These are phyloP conservation scores for Eimeria brunetti DNA, from an alignment of 169 alveolate genomes.

Conservation along the genomic window DNA sequence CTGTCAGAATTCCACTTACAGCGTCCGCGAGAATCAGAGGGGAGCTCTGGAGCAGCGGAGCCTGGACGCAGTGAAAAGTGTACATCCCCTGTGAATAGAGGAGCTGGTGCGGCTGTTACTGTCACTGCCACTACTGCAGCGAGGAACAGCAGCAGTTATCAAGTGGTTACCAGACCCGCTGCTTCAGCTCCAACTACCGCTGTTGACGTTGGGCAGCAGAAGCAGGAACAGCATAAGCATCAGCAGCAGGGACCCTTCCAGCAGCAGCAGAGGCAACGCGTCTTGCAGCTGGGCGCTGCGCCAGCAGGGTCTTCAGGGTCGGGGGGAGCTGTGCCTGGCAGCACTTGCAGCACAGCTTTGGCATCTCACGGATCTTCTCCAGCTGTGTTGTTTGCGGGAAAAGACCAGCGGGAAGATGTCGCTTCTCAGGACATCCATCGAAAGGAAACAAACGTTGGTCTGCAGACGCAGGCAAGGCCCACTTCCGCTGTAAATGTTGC, in stretches of 20 bases:
- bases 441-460: background rate
- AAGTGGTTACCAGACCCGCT: background rate
- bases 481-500: background rate
- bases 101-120: background rate
- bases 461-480: background rate
- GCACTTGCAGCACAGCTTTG: constrained; percentile 52
- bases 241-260: background rate
- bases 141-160: background rate
- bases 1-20: background rate
- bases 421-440: constrained; percentile 1
- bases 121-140: background rate
- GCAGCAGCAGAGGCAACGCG: constrained; percentile 35
- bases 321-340: constrained; percentile 32
- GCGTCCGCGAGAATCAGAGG: background rate
- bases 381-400: background rate
- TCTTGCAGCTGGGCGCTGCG: background rate
- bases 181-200: background rate
- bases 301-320: background rate
- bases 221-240: background rate
- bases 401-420: background rate
- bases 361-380: constrained; percentile 26
- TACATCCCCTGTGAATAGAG: background rate
- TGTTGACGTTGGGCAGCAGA: background rate
- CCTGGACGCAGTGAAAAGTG: background rate
- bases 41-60: background rate